Evolutionary conservation across 2,329 filamentous ascomycete genomes (phyloP).

Genomic region (Polychaeton citri): DNA sequence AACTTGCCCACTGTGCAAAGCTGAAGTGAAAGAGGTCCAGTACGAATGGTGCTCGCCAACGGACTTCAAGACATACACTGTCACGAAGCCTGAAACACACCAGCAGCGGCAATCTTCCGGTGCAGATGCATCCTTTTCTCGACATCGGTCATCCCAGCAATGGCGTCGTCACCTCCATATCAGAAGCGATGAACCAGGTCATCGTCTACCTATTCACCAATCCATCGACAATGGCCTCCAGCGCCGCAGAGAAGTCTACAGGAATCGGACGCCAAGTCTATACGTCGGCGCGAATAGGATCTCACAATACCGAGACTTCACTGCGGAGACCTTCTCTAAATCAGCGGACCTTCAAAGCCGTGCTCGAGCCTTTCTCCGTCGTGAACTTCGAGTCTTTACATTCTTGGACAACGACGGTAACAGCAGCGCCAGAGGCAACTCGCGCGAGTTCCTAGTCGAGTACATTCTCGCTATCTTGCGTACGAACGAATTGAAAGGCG

Average conservation of each 20-base stretch:
- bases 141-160: no score
- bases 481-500: slow-evolving; percentile 68
- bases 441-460: slow-evolving; percentile 63
- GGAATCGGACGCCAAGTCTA: slow-evolving; percentile 56
- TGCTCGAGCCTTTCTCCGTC: slow-evolving; percentile 66
- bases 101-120: slow-evolving; percentile 2
- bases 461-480: slow-evolving; percentile 76
- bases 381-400: slow-evolving; percentile 72
- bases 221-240: slow-evolving; percentile 32
- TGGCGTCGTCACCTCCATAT: no score
- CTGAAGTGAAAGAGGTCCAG: slow-evolving; percentile 44
- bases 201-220: no score
- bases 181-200: no score
- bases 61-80: slow-evolving; percentile 45
- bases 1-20: slow-evolving; percentile 63
- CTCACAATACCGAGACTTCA: slow-evolving; percentile 65
- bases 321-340: slow-evolving; percentile 49
- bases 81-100: slow-evolving; percentile 21
- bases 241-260: slow-evolving; percentile 60
- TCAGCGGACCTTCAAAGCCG: slow-evolving; percentile 59
- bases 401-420: slow-evolving; percentile 42
- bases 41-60: slow-evolving; percentile 46
- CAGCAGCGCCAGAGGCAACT: slow-evolving; percentile 9
- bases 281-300: slow-evolving; percentile 70
- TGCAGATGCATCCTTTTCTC: slow-evolving; percentile 1